These are phyloP conservation scores for Calonectria ilicicola DNA, from an alignment of 2,329 filamentous ascomycete species.

Conservation along the genomic window DNA sequence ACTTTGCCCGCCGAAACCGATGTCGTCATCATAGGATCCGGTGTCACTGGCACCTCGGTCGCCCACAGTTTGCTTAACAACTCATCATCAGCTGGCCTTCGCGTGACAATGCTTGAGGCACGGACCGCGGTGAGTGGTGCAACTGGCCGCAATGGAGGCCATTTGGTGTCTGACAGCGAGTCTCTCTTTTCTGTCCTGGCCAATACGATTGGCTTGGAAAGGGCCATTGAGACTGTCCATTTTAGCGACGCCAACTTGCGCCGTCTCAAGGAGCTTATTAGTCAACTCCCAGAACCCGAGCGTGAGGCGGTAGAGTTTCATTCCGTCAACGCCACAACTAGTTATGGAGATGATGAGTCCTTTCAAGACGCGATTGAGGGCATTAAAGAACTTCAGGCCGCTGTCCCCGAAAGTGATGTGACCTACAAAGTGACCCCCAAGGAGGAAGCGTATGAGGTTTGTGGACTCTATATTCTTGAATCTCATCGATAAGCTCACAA, in stretches of 20 bases:
- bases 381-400: conserved; percentile 13
- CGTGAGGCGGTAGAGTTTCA: conserved; percentile 27
- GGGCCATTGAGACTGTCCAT: conserved; percentile 54
- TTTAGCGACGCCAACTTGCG: conserved; percentile 49
- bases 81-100: conserved; percentile 2
- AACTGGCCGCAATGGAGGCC: conserved; percentile 47
- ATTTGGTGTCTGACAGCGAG: conserved; percentile 48
- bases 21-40: conserved; percentile 45
- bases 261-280: conserved; percentile 18
- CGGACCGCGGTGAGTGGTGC: conserved; percentile 43
- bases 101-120: conserved; percentile 44
- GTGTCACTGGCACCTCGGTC: conserved; percentile 43
- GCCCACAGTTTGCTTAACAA: conserved; percentile 40
- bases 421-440: conserved; percentile 17
- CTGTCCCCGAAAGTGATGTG: conserved; percentile 20
- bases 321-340: conserved; percentile 14
- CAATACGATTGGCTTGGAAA: conserved; percentile 44
- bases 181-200: conserved; percentile 51
- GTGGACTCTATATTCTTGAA: conserved; percentile 22
- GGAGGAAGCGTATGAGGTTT: conserved; percentile 5
- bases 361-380: conserved; percentile 15
- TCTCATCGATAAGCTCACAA: neutral
- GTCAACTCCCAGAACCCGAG: conserved; percentile 11
- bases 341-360: conserved; percentile 18
- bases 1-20: conserved; percentile 32